phyloP scores from a whole-genome alignment of 805 yeast genomes.

The Cyberlindnera meyerae region DNA sequence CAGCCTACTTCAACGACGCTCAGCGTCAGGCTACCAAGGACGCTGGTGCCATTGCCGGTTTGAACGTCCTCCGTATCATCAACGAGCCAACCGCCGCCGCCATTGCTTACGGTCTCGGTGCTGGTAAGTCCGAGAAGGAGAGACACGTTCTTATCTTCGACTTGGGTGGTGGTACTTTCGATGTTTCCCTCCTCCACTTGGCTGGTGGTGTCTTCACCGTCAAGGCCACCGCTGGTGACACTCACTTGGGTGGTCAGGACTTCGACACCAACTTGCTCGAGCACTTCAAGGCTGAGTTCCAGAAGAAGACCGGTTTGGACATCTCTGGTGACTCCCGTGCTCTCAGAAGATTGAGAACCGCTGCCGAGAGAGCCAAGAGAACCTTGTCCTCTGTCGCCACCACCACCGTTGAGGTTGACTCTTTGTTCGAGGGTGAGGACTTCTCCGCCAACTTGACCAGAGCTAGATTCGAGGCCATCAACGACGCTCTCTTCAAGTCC shows the following conservation, averaged over 20 bases:
- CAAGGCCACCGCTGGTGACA: constrained; percentile 98
- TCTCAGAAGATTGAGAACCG: constrained; percentile 96
- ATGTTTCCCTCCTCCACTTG: constrained; percentile 87
- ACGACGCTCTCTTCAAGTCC: constrained; percentile 88
- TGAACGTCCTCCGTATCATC: constrained; percentile 71
- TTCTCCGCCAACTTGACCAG: constrained; percentile 91
- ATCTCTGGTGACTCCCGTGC: constrained; percentile 91
- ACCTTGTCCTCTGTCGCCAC: constrained; percentile 94
- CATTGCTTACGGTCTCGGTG: constrained; percentile 97
- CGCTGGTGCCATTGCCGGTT: constrained; percentile 77
- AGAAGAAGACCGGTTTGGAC: constrained; percentile 91
- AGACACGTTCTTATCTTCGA: constrained; percentile 90
- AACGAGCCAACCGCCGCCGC: constrained; percentile 96
- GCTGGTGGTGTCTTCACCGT: constrained; percentile 97
- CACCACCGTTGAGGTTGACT: constrained; percentile 95
- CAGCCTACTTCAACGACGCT: constrained; percentile 77
- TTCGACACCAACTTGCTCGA: constrained; percentile 94
- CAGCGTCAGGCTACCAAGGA: constrained; percentile 82
- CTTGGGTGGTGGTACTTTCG: constrained; percentile 99
- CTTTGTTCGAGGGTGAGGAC: constrained; percentile 92
- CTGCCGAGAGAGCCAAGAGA: constrained; percentile 99
- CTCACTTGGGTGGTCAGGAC: constrained; percentile 99
- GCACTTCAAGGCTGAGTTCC: constrained; percentile 90
- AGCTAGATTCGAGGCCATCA: constrained; percentile 96
- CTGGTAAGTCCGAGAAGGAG: constrained; percentile 75